These are phyloP conservation scores for Mariannaea elegans DNA, from an alignment of 2,329 filamentous ascomycete genomes.

Conservation along the genomic window DNA sequence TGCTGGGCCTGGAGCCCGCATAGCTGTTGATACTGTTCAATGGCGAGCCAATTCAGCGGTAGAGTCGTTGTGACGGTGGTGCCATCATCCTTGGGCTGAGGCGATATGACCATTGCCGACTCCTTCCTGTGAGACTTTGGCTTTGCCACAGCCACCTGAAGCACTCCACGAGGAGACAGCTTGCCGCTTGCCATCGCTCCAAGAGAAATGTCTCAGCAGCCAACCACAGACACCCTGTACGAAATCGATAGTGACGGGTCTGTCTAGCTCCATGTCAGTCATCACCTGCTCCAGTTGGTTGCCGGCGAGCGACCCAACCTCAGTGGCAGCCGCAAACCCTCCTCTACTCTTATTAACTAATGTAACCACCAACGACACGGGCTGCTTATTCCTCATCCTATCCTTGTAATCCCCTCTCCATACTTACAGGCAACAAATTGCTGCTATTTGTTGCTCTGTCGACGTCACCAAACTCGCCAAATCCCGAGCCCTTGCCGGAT, in stretches of 20 bases:
- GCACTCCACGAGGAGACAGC: conserved; percentile 20
- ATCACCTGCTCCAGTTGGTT: conserved; percentile 37
- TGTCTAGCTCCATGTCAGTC: conserved; percentile 36
- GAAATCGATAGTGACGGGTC: conserved; percentile 34
- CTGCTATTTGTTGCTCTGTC: conserved; percentile 40
- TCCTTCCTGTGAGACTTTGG: conserved; percentile 28
- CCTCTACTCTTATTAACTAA: conserved; percentile 19
- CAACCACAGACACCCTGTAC: conserved; percentile 27
- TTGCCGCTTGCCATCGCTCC: conserved; percentile 20
- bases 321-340: conserved; percentile 39
- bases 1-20: conserved; percentile 35
- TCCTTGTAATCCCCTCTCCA: conserved; percentile 34
- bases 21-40: conserved; percentile 26
- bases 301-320: conserved; percentile 26
- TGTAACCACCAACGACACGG: conserved; percentile 26
- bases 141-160: conserved; percentile 26
- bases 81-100: conserved; percentile 29
- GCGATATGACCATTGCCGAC: conserved; percentile 28
- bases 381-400: conserved; percentile 27
- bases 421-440: conserved; percentile 33
- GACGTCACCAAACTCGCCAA: conserved; percentile 39
- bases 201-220: conserved; percentile 41
- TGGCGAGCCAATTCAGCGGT: conserved; percentile 28
- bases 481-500: conserved; percentile 39
- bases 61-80: conserved; percentile 34